These are phyloP conservation scores for Ambrosiella cleistominuta DNA, from an alignment of 2,329 filamentous ascomycete species.

Conservation along the genomic window DNA sequence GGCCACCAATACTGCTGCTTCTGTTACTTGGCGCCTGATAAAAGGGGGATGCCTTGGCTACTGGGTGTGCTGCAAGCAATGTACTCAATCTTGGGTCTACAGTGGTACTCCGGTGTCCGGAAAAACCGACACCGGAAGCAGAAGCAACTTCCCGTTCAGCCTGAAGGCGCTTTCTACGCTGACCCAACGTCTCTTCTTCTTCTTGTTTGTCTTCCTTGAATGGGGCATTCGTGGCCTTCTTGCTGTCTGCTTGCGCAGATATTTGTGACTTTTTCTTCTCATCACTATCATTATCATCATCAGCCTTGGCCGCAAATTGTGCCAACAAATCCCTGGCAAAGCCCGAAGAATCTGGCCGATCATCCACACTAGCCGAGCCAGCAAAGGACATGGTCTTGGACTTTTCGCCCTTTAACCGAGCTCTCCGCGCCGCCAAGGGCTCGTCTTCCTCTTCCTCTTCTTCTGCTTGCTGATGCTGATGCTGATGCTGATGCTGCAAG, in stretches of 20 bases:
- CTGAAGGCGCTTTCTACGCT: conserved; percentile 57
- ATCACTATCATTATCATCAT: not conserved
- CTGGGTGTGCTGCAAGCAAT: conserved; percentile 31
- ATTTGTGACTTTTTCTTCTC: conserved; percentile 22
- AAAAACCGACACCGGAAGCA: conserved; percentile 26
- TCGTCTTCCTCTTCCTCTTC: conserved; percentile 35
- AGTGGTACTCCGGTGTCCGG: conserved; percentile 13
- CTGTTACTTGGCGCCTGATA: conserved; percentile 14
- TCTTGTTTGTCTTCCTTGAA: conserved; percentile 16
- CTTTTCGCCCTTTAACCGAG: conserved; percentile 16
- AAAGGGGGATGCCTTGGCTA: conserved; percentile 16
- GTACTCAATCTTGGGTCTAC: conserved; percentile 31
- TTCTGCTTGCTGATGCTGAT: conserved; percentile 16
- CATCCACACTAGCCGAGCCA: conserved; percentile 15
- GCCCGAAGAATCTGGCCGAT: conserved; percentile 42
- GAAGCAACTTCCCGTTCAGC: conserved; percentile 47
- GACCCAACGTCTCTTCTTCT: conserved; percentile 63
- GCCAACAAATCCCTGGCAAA: conserved; percentile 54
- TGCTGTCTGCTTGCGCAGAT: conserved; percentile 12
- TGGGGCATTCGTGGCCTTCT: conserved; percentile 19
- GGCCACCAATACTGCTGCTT: conserved; percentile 8
- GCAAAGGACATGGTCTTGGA: not conserved
- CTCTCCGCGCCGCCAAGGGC: conserved; percentile 12
- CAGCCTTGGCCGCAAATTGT: conserved; percentile 29
- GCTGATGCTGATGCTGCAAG: not conserved